Conservation (phyloP, 2,329 filamentous ascomycete species). For the Fusarium equiseti region DNA sequence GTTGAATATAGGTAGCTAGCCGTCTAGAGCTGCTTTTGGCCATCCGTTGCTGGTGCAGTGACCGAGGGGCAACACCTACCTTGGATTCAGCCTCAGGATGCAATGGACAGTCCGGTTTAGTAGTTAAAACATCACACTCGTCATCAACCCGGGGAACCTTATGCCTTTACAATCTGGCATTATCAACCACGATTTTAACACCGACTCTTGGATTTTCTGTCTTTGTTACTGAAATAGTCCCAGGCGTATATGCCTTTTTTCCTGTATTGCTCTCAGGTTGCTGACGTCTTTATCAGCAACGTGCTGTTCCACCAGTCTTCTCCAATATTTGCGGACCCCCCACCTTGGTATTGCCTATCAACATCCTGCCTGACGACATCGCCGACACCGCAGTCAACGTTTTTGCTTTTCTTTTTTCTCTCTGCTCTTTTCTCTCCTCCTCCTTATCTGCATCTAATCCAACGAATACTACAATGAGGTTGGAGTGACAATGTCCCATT, state of each 20-base stretch:
- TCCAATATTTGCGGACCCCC: conserved; percentile 38
- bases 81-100: conserved; percentile 42
- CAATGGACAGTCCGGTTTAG: conserved; percentile 21
- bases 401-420: conserved; percentile 13
- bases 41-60: conserved; percentile 29
- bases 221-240: not conserved
- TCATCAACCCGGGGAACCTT: conserved; percentile 12
- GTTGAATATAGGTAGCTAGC: not conserved
- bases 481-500: conserved; percentile 61
- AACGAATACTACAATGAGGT: conserved; percentile 46
- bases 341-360: conserved; percentile 29
- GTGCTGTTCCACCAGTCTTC: conserved; percentile 40
- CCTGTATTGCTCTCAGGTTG: conserved; percentile 14
- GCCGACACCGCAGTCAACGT: conserved; percentile 34
- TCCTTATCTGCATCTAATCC: not conserved
- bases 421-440: conserved; percentile 1
- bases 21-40: not conserved
- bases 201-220: not conserved
- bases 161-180: conserved; percentile 6
- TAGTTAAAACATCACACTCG: not conserved
- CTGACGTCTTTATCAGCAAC: conserved; percentile 38
- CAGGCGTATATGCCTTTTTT: conserved; percentile 7
- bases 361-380: conserved; percentile 44
- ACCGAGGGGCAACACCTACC: conserved; percentile 42
- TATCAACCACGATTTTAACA: conserved; percentile 2